Percentiles rank a stretch among this genome's conserved stretches.
Evolutionary conservation across 2,329 filamentous ascomycete species (phyloP).

Genomic region (Capronia coronata): DNA sequence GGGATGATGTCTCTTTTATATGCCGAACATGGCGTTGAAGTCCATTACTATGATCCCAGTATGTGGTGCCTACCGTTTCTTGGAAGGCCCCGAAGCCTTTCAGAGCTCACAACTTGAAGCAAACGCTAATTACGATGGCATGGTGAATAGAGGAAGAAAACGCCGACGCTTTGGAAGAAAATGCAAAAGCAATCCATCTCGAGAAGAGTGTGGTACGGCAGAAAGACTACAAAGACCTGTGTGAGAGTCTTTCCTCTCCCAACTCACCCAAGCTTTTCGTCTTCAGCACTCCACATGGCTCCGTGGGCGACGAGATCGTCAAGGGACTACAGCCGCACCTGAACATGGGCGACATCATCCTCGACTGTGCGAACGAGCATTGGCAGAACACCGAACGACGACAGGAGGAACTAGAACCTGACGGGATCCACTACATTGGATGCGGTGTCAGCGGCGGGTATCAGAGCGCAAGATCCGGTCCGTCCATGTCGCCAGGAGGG

Average conservation of each 20-base stretch:
- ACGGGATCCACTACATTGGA: slow-evolving; percentile 60
- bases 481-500: slow-evolving; percentile 61
- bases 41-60: slow-evolving; percentile 30
- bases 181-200: slow-evolving; percentile 27
- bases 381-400: slow-evolving; percentile 58
- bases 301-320: slow-evolving; percentile 36
- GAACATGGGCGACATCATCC: slow-evolving; percentile 56
- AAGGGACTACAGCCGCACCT: slow-evolving; percentile 38
- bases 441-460: slow-evolving; percentile 65
- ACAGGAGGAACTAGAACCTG: slow-evolving; percentile 51
- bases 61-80: not conserved
- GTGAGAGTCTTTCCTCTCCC: slow-evolving; percentile 40
- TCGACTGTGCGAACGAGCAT: slow-evolving; percentile 64
- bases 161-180: not conserved
- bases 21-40: slow-evolving; percentile 51
- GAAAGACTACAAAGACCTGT: slow-evolving; percentile 46
- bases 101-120: slow-evolving; percentile 33
- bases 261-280: slow-evolving; percentile 44
- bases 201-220: slow-evolving; percentile 32
- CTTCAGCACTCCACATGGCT: slow-evolving; percentile 48
- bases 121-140: slow-evolving; percentile 10
- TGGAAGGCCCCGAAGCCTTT: not conserved
- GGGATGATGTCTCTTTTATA: slow-evolving; percentile 54
- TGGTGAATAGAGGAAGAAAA: not conserved
- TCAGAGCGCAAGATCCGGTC: slow-evolving; percentile 59